Percentiles rank a stretch among this genome's conserved stretches.
phyloP scores from a whole-genome alignment of 768 basidiomycete species.

The Dendrothele bispora region DNA sequence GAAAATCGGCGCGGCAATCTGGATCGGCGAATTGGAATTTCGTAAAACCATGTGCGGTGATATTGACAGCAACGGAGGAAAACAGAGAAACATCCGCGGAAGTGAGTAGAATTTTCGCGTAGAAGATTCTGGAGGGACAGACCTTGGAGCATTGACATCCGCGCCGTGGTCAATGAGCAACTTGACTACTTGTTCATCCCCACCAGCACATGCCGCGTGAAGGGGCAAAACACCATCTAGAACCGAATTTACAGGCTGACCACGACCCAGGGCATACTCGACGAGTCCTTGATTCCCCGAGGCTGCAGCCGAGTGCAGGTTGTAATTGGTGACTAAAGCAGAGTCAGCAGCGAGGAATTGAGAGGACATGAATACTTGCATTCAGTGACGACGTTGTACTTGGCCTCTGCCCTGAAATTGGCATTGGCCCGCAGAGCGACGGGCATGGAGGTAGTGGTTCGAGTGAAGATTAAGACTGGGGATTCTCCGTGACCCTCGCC shows the following conservation, averaged over 20 bases:
- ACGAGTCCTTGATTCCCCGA: constrained; percentile 92
- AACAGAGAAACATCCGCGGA: constrained; percentile 9
- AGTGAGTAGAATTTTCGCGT: constrained; percentile 5
- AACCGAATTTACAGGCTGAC: constrained; percentile 95
- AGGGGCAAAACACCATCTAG: constrained; percentile 96
- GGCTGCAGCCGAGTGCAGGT: constrained; percentile 74
- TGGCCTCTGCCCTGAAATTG: constrained; percentile 48
- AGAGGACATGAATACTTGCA: constrained; percentile 35
- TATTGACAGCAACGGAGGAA: constrained; percentile 8
- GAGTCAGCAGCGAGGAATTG: constrained; percentile 1
- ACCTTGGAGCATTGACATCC: constrained; percentile 97
- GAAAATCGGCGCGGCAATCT: constrained; percentile 78
- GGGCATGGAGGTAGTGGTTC: constrained; percentile 37
- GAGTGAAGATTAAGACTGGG: constrained; percentile 12
- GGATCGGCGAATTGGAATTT: constrained; percentile 8
- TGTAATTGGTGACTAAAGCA: constrained; percentile 66
- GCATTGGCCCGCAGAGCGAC: constrained; percentile 47
- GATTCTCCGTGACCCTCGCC: too few species aligned
- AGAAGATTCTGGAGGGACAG: constrained; percentile 20
- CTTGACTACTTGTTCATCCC: constrained; percentile 84
- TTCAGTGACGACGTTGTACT: constrained; percentile 59
- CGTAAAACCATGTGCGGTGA: too few species aligned
- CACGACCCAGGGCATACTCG: constrained; percentile 88
- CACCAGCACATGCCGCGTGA: constrained; percentile 92
- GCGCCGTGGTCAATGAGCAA: constrained; percentile 91